These are phyloP conservation scores for Trichosporon asahii DNA, from an alignment of 1,284 basidiomycete genomes.

Conservation along the genomic window DNA sequence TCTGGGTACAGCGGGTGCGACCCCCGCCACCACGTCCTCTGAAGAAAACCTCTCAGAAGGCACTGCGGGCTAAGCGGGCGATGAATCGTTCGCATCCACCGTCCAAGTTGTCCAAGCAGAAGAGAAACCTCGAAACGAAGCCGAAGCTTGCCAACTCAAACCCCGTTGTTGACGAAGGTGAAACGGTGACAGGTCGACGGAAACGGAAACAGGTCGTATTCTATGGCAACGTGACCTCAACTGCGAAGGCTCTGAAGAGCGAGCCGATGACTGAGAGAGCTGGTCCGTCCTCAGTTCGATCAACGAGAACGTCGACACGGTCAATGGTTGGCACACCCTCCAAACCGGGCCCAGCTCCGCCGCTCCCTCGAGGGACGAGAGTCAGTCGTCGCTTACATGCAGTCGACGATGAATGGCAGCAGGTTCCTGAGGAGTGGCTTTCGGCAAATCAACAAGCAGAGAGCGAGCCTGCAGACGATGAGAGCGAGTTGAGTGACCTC, in stretches of 20 bases:
- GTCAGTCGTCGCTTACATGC: constrained; percentile 37
- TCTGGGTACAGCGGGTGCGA: constrained; percentile 56
- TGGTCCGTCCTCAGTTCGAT: constrained; percentile 20
- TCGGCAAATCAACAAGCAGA: neutral
- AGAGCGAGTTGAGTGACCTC: constrained; percentile 48
- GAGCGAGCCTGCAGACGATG: constrained; percentile 28
- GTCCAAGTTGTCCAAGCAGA: constrained; percentile 31
- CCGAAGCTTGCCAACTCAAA: constrained; percentile 12
- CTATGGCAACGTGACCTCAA: constrained; percentile 44
- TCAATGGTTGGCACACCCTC: constrained; percentile 15
- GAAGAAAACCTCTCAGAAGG: constrained; percentile 42
- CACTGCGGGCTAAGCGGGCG: constrained; percentile 33
- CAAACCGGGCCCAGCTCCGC: constrained; percentile 25
- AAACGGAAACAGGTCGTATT: constrained; percentile 39
- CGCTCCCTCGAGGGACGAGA: constrained; percentile 34
- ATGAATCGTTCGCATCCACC: constrained; percentile 15
- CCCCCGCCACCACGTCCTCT: constrained; percentile 30
- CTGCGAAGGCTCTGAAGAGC: constrained; percentile 38
- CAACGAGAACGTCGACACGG: constrained; percentile 20
- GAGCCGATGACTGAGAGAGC: constrained; percentile 2
- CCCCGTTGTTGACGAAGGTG: constrained; percentile 11
- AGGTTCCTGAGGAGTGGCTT: constrained; percentile 51
- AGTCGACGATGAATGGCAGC: constrained; percentile 50
- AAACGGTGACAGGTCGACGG: constrained; percentile 30
- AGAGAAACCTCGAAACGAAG: constrained; percentile 22